Evolutionary conservation across 139 green algal species (phyloP), one percentile per base, ranked within the genome.

Genomic region (Chlorella ohadii): DNA sequence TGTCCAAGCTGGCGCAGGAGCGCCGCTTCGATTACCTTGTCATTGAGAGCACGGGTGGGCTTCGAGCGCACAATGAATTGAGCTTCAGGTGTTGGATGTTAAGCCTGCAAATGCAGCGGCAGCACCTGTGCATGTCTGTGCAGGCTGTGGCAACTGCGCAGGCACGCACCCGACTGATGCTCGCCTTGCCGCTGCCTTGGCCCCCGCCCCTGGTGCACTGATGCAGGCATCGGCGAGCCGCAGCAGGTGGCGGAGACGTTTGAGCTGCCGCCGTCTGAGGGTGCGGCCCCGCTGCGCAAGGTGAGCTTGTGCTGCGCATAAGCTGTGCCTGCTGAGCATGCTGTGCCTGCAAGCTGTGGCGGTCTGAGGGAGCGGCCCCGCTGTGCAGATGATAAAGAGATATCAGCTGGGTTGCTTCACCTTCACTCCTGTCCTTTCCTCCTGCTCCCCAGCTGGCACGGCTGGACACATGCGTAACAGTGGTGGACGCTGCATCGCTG

Each of bases 191-290:
- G n/a, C n/a, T n/a, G n/a, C n/a, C n/a, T n/a, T n/a, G n/a, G n/a
- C n/a, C n/a, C n/a, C n/a, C n/a, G n/a, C n/a, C n/a, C n/a, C n/a
- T n/a, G n/a, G n/a, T n/a, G n/a, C n/a, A n/a, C n/a, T n/a, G n/a
- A n/a, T n/a, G n/a, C 51, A 59, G 95, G 95, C 80, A 93, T 98
- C 67, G 91, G 88, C 23, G 84, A 97, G 72, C 95, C 95, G 12
- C 77, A 78, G 44, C 86, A 94, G 76, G 91, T 95, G 25, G 92
- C 92, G 3, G 92, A 95, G 72, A 93, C 90, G 3, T 94, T 95
- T 76, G 86, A 89, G 59, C 87, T 91, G 63, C 75, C 87, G 66
- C 20, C 72, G 6, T 20, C 80, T 1, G 82, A 66, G 15, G 71
- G 74, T 25, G 67, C 67, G 11, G 82, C 59, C 4, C 73, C 81